These are phyloP conservation scores for Fusarium oxysporum DNA, from an alignment of 2,329 filamentous ascomycete species.

Conservation along the genomic window DNA sequence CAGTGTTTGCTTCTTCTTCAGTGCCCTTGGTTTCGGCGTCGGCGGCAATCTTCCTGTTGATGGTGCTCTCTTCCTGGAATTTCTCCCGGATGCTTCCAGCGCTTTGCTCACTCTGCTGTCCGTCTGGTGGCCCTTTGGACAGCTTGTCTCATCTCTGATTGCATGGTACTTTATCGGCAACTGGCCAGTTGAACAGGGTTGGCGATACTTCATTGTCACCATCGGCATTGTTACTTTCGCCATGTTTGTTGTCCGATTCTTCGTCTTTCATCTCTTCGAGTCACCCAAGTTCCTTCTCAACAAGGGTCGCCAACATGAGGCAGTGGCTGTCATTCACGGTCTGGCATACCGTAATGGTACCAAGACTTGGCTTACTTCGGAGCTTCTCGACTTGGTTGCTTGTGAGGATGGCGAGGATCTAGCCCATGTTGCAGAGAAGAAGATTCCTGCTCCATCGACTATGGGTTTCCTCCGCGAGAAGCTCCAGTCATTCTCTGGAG, in stretches of 20 bases:
- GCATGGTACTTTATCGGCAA: conserved; percentile 82
- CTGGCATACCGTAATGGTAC: conserved; percentile 78
- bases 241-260: conserved; percentile 84
- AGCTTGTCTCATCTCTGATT: conserved; percentile 76
- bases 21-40: conserved; percentile 74
- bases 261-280: conserved; percentile 84
- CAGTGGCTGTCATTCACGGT: conserved; percentile 82
- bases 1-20: conserved; percentile 69
- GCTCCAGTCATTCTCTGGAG: conserved; percentile 73
- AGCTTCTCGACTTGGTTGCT: conserved; percentile 70
- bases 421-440: conserved; percentile 26
- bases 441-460: conserved; percentile 37
- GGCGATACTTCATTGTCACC: conserved; percentile 78
- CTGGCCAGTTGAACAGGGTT: conserved; percentile 76
- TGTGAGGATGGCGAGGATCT: conserved; percentile 52
- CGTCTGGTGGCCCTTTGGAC: conserved; percentile 88
- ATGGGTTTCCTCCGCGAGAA: conserved; percentile 65
- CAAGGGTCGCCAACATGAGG: conserved; percentile 80
- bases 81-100: conserved; percentile 79
- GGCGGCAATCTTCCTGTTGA: conserved; percentile 84
- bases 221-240: conserved; percentile 78
- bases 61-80: conserved; percentile 85
- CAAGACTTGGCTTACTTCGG: conserved; percentile 81
- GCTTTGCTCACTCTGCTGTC: conserved; percentile 83
- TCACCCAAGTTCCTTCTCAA: conserved; percentile 87